A percentile compares a stretch with the other conserved stretches of the same genome.
phyloP scores from a whole-genome alignment of 1,284 basidiomycete genomes.

The Phenoliferia sp. region DNA sequence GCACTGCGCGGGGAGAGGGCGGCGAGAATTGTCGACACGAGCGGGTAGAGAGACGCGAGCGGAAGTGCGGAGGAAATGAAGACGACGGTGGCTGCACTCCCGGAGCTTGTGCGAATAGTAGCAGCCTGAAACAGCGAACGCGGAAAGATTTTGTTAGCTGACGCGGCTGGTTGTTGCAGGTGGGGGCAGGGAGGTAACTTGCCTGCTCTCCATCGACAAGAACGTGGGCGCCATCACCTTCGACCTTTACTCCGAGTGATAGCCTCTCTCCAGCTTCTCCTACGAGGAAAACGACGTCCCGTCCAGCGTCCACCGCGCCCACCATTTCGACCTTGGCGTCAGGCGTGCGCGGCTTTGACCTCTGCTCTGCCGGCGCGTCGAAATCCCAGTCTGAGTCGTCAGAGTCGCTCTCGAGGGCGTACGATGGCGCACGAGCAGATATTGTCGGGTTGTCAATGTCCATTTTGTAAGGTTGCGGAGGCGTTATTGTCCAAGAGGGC shows the following conservation, averaged over 20 bases:
- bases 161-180: neutral
- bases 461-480: too few relatives aligned
- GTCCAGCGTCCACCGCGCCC: constrained; percentile 3
- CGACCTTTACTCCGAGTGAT: constrained; percentile 9
- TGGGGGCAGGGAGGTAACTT: neutral
- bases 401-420: constrained; percentile 19
- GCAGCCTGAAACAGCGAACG: constrained; percentile 7
- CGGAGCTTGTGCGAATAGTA: neutral
- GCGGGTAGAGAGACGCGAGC: constrained; percentile 16
- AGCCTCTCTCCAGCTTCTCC: constrained; percentile 27
- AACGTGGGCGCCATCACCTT: constrained; percentile 7
- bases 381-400: constrained; percentile 22
- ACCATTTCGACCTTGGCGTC: constrained; percentile 14
- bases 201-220: constrained; percentile 24
- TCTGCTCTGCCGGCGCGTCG: neutral
- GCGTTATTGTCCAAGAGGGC: neutral
- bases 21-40: constrained; percentile 16
- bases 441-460: neutral
- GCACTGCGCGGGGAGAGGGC: constrained; percentile 1
- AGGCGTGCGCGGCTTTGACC: constrained; percentile 1
- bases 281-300: constrained; percentile 15
- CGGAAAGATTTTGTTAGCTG: neutral
- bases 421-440: constrained; percentile 1
- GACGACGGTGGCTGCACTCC: constrained; percentile 28
- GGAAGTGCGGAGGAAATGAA: constrained; percentile 21